Base-by-base conservation (phyloP, 257 asterid species). In the Solanum boliviense region DNA sequence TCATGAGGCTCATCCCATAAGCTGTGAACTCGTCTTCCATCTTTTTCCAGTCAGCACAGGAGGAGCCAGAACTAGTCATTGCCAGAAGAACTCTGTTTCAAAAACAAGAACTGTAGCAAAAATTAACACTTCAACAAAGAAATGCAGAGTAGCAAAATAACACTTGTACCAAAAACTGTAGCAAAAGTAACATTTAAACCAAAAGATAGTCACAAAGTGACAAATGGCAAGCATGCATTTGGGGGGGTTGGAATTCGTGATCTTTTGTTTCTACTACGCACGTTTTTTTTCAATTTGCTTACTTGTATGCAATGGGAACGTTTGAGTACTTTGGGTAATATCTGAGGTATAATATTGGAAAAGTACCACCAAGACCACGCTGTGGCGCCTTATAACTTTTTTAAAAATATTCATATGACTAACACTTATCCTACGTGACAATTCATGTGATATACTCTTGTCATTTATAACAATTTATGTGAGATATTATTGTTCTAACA, bases 1-100 rank as follows among this genome's bases (percentile, higher is more conserved):
- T 78, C 44, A 87, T 84, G 36, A 92, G 91, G 67, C 83, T 36
- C 46, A 84, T 65, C 62, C 92, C 93, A 13, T 74, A 84, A 75
- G 87, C 88, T 71, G 31, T 44, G 18, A 92, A 86, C 84, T 88
- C 86, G 6, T 86, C 81, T 60, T 84, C 81, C 70, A 91, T 85
- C 72, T 87, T 85, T 82, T 87, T 67, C 84, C 52, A 65, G 83
- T 81, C 73, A 58, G 79, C 44, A 78, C 81, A n/a, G 41, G 72
- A 82, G 79, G 83, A 71, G 21, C 68, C 34, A 48, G 76, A 76
- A 32, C 5, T 41, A 29, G 65, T 89, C 93, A 91, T 91, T 89
- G 56, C 38, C 83, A 29, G 48, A 32, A 31, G 16, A 65, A 58
- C 9, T 72, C 88, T 18, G 27, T 20, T 62, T 44, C 36, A 85